These are phyloP conservation scores for Rhizopogon sp. DNA, from an alignment of 768 basidiomycete genomes.

Conservation along the genomic window DNA sequence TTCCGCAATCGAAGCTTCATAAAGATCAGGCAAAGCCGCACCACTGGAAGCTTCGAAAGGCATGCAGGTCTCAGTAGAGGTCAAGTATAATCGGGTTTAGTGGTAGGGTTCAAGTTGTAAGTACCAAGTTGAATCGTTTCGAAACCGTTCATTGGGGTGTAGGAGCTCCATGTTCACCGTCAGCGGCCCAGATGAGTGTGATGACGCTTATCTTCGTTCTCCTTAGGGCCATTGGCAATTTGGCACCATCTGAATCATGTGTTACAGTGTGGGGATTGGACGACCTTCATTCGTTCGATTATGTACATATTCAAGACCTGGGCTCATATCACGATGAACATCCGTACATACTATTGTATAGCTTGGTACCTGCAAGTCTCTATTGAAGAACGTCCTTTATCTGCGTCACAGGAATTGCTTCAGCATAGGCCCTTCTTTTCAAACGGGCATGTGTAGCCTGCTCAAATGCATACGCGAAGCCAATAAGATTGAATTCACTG, in stretches of 20 bases:
- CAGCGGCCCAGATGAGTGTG: no score
- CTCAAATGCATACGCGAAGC: constrained; percentile 61
- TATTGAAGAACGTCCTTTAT: constrained; percentile 28
- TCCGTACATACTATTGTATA: no score
- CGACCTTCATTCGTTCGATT: not conserved
- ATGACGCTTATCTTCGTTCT: no score
- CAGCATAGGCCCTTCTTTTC: constrained; percentile 41
- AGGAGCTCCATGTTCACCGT: no score
- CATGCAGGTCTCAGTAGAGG: not conserved
- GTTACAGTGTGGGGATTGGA: not conserved
- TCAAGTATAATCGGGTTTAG: not conserved
- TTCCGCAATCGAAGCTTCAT: constrained; percentile 30
- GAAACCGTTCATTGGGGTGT: no score
- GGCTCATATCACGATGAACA: not conserved
- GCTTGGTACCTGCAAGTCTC: not conserved
- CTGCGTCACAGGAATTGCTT: constrained; percentile 54
- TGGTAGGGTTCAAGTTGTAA: no score
- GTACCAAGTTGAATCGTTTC: no score
- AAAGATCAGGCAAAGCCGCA: constrained; percentile 27
- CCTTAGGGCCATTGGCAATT: no score
- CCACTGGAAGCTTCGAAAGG: not conserved
- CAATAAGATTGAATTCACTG: constrained; percentile 52
- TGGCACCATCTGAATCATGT: no score
- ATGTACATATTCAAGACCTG: no score
- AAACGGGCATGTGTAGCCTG: constrained; percentile 54